Conservation (phyloP, 148 eudicot genomes). For the Nepenthes mirabilis region DNA sequence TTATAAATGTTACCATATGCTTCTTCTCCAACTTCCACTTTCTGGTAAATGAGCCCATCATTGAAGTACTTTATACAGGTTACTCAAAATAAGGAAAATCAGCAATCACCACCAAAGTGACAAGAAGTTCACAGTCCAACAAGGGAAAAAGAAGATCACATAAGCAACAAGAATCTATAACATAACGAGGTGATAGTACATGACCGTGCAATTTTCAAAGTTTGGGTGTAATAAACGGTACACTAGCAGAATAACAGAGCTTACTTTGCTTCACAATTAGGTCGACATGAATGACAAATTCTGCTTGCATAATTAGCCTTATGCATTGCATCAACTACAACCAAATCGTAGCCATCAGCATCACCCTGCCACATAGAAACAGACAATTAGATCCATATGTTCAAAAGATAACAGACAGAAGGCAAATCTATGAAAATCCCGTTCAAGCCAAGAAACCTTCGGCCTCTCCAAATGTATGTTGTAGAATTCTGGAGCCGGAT, state of each 20-base stretch:
- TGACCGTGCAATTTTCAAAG: no score
- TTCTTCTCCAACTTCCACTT: no score
- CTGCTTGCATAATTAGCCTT: conserved; percentile 98
- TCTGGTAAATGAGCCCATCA: no score
- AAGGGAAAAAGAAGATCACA: no score
- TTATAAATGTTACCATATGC: no score
- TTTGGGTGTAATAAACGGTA: neutral
- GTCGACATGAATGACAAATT: conserved; percentile 94
- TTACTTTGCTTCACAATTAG: conserved; percentile 98
- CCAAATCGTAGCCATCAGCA: conserved; percentile 97
- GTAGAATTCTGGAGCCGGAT: conserved; percentile 92
- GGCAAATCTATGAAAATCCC: conserved; percentile 1
- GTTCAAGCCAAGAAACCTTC: conserved; percentile 32
- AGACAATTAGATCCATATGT: neutral
- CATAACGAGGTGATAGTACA: no score
- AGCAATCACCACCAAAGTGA: no score
- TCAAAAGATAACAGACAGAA: conserved; percentile 7
- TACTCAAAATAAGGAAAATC: no score
- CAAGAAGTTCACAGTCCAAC: no score
- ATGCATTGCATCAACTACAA: conserved; percentile 99
- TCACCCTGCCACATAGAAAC: conserved; percentile 57
- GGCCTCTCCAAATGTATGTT: conserved; percentile 98
- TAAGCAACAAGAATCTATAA: no score
- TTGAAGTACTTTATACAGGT: no score
- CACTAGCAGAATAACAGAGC: conserved; percentile 14